phyloP scores from a whole-genome alignment of 495 filamentous ascomycete genomes.

The Penicillium daleae region DNA sequence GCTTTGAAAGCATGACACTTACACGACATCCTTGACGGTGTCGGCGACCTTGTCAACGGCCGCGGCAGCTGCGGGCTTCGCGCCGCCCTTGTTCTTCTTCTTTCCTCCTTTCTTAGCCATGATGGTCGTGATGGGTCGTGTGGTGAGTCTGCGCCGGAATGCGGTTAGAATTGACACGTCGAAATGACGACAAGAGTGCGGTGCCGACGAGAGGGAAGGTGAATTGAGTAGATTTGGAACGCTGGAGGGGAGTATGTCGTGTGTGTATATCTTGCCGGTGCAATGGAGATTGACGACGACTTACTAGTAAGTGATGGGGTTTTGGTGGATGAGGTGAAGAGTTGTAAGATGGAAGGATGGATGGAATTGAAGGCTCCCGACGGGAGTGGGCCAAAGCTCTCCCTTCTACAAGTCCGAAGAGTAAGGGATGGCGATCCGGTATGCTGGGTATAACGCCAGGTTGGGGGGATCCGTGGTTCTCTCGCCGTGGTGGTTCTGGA shows the following conservation, averaged over 20 bases:
- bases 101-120: slow-evolving; percentile 55
- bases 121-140: slow-evolving; percentile 28
- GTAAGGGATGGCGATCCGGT: slow-evolving; percentile 36
- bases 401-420: background rate
- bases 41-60: slow-evolving; percentile 38
- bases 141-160: slow-evolving; percentile 14
- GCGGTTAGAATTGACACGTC: slow-evolving; percentile 17
- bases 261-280: background rate
- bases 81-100: slow-evolving; percentile 43
- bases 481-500: slow-evolving; percentile 11
- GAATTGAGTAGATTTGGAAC: background rate
- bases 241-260: background rate
- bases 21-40: slow-evolving; percentile 48
- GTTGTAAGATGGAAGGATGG: slow-evolving; percentile 15
- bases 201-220: background rate
- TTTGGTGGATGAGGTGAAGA: slow-evolving; percentile 7
- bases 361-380: slow-evolving; percentile 14
- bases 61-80: slow-evolving; percentile 35
- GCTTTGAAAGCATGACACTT: slow-evolving; percentile 25
- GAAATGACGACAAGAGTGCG: slow-evolving; percentile 24
- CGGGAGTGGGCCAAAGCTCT: slow-evolving; percentile 23
- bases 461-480: slow-evolving; percentile 26
- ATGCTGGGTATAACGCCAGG: slow-evolving; percentile 19
- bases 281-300: slow-evolving; percentile 5
- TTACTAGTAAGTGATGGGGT: slow-evolving; percentile 15